phyloP scores from a whole-genome alignment of 192 early-diverging fungal species.

The Podila verticillata region DNA sequence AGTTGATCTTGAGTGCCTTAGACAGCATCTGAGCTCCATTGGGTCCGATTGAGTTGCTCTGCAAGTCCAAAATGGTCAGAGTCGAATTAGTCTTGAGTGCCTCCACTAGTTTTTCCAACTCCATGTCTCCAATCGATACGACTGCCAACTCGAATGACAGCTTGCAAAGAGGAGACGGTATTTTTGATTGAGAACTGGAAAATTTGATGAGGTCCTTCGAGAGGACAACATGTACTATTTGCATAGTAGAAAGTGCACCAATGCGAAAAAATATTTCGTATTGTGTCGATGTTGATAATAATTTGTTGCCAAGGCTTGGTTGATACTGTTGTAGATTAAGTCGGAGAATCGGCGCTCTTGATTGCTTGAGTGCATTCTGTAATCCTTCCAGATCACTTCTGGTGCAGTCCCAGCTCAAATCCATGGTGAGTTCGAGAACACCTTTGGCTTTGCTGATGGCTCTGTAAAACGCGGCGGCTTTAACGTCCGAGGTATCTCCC shows the following conservation, averaged over 20 bases:
- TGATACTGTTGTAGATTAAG: neutral
- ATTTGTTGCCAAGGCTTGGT: neutral
- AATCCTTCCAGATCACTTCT: conserved; percentile 12
- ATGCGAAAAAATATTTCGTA: conserved; percentile 7
- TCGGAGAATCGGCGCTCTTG: neutral
- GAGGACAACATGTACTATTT: neutral
- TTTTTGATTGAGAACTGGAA: neutral
- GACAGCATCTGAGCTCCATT: no score
- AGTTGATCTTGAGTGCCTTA: no score
- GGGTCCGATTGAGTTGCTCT: no score
- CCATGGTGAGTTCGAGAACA: conserved; percentile 11
- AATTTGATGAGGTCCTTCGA: neutral
- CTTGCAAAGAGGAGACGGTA: neutral
- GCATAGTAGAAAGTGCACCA: neutral
- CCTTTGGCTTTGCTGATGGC: conserved; percentile 18
- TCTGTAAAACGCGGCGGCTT: no score
- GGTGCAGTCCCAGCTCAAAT: conserved; percentile 8
- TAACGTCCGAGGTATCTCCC: no score
- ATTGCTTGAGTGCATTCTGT: neutral
- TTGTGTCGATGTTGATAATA: neutral
- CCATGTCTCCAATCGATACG: no score
- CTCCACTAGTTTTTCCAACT: neutral
- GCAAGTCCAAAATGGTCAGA: no score
- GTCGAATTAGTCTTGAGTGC: conserved; percentile 13
- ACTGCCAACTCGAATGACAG: neutral